Evolutionary conservation across 257 asterid species (phyloP), one percentile per base, ranked within the genome.

Genomic region (Osmanthus fragrans): DNA sequence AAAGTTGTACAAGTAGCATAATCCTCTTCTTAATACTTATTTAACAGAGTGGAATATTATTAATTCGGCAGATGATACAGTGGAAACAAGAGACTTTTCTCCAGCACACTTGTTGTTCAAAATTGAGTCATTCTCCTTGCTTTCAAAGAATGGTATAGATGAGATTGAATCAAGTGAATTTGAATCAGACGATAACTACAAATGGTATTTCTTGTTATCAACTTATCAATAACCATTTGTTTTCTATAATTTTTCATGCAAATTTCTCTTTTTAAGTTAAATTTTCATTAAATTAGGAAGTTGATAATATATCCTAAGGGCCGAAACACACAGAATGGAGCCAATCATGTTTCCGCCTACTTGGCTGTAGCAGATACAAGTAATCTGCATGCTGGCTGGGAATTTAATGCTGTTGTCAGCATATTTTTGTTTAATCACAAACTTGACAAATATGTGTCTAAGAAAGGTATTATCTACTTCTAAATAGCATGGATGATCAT

Each of bases 371-470:
- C 63, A 0, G 74, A 70, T 13, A 66, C 78, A 12, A 64, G 5
- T 72, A 47, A 16, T 32, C 42, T 73, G 42, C 78, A 70, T 72
- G 13, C n/a, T 23, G 3, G 18, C 40, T 78, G 77, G 73, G 77
- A 42, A 13, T 32, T 78, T 45, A 72, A 63, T 72, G 77, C 77
- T 30, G 30, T 63, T 21, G 72, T 2, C 37, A 13, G 47, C 75
- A 39, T 84, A 42, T 84, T 81, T 40, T 1, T 81, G 64, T 47
- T 40, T 12, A 58, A 84, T 71, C 81, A n/a, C n/a, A n/a, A n/a
- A n/a, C n/a, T n/a, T n/a, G n/a, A 71, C 39, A 70, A 77, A 6
- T 84, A 73, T 36, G 73, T 64, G 11, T 74, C 73, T 25, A 66
- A 18, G 51, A 78, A 29, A 29, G 32, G 32, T 29, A 29, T 29